A percentile compares a stretch with the other conserved stretches of the same genome.
Evolutionary conservation across 169 alveolate genomes (phyloP).

Genomic region (Eimeria zaria): DNA sequence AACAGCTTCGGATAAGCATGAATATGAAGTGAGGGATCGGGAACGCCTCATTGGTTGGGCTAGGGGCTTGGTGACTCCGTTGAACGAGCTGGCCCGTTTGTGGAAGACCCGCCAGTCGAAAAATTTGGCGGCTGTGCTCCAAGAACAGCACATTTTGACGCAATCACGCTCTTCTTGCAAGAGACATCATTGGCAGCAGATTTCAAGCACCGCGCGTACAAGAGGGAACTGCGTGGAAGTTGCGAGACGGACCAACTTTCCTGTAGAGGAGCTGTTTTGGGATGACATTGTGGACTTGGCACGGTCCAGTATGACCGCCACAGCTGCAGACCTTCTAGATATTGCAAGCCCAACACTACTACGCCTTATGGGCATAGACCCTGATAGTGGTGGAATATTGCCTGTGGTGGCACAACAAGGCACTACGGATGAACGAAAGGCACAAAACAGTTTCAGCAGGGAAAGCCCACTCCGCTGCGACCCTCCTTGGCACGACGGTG

Average conservation of each 20-base stretch:
- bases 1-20: background rate
- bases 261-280: constrained; percentile 56
- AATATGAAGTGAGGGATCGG: constrained; percentile 8
- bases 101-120: constrained; percentile 43
- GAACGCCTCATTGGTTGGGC: constrained; percentile 34
- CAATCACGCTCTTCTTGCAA: background rate
- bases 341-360: constrained; percentile 54
- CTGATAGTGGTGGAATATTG: background rate
- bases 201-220: constrained; percentile 20
- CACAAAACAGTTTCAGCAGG: background rate
- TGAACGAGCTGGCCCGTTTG: constrained; percentile 17
- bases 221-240: constrained; percentile 47
- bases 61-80: constrained; percentile 18
- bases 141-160: background rate
- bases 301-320: constrained; percentile 1
- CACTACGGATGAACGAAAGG: background rate
- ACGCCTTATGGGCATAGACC: constrained; percentile 57
- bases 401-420: background rate
- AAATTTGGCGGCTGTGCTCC: background rate
- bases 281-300: constrained; percentile 28
- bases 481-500: background rate
- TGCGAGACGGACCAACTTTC: constrained; percentile 43
- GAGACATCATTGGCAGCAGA: constrained; percentile 16
- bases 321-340: constrained; percentile 31
- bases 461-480: background rate